Base-by-base conservation (phyloP, 2,329 filamentous ascomycete species). In the Xylaria sp. region DNA sequence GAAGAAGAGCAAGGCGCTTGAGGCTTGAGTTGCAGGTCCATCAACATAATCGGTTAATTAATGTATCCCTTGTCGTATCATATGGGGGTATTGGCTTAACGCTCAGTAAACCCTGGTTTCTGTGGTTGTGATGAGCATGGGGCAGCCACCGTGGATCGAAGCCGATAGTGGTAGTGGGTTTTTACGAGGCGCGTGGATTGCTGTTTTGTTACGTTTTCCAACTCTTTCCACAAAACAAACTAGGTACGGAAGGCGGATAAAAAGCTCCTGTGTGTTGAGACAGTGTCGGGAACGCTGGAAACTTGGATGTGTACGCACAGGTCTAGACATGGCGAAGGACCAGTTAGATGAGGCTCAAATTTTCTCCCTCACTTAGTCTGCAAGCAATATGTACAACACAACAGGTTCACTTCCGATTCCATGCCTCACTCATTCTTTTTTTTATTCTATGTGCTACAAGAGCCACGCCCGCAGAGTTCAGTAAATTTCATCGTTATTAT, bases 1-100 rank as follows among this genome's bases (percentile, higher is more conserved):
- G 92, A 97, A 97, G 92, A 93, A 93, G 85, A 90, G 86, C 75
- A 85, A 85, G 81, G 81, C 83, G 34, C 77, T 83, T 63, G 83
- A 85, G 71, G 82, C 79, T 70, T 84, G 80, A 79, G 61, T 45
- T 57, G 47, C 12, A 51, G 34, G 27, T 64, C n/a, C 32, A 24
- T 64, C 21, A 12, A 39, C 36, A 39, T 61, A 34, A 59, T 70
- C 55, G 34, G 61, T 66, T 67, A 59, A 64, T 57, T 65, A 65
- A 65, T 66, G 34, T 59, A 58, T 64, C 32, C 61, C 34, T 48
- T 58, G 12, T 61, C 30, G 48, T 67, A 61, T 58, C 21, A 24
- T 60, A 59, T 59, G 47, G 51, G 53, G 51, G 53, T 65, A 61
- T 69, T 60, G 64, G 64, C 54, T 64, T 63, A 24, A 39, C 39